Evolutionary conservation across 2,329 filamentous ascomycete genomes (phyloP), one percentile per base, ranked within the genome.

Genomic region (Zasmidium citrigriseum): DNA sequence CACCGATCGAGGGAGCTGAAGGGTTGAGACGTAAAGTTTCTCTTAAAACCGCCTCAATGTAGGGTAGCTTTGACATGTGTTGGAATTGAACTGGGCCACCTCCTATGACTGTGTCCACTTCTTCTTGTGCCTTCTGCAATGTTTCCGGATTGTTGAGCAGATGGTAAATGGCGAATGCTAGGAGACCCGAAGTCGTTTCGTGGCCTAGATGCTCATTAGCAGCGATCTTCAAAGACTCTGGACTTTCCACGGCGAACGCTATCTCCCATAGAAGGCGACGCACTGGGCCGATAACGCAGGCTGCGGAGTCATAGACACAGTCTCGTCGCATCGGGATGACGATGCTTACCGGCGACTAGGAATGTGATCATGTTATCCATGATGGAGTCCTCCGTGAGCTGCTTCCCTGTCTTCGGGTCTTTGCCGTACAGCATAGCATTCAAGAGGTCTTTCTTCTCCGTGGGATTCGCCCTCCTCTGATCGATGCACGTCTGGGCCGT

Each of bases 311-410:
- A n/a, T n/a, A n/a, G n/a, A n/a, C 25, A 29, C 44, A 25, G 29
- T 18, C 22, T 9, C 22, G 34, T 9, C 16, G 22, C 24, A 1
- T 20, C 56, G 27, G 27, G 7, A 7, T 29, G 27, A 29, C 27
- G 14, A 29, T 7, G 7, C 27, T 29, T 29, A 29, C 27, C 27
- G 12, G 87, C 86, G 64, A 88, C 86, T 4, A 91, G 72, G 64
- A 91, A 90, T 0, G 88, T 91, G 58, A 70, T 66, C 75, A 91
- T 84, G 62, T 92, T 89, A 68, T 87, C 80, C 11, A 84, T 81
- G 61, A 91, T 88, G 52, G 79, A 83, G 3, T 83, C 78, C 58
- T 90, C 85, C 1, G 77, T 81, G 61, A 91, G 75, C 16, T 80
- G 81, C 64, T 86, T 77, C 11, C 88, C 87, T 0, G 77, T 82